phyloP scores from a whole-genome alignment of 106 monocot species.

The Hemerocallis citrina region DNA sequence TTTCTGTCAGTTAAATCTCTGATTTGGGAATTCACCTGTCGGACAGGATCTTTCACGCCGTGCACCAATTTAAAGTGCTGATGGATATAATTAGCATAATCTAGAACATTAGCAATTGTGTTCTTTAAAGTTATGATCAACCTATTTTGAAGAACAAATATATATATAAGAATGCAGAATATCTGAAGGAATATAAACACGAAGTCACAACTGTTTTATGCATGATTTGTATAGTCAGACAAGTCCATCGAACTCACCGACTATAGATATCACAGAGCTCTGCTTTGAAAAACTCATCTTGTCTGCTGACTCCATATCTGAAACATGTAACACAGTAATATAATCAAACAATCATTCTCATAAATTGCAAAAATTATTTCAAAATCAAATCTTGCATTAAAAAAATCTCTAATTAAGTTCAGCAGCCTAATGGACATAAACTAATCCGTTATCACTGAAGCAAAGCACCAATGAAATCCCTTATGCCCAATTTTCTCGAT shows the following conservation, averaged over 20 bases:
- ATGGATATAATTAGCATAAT: too few species aligned
- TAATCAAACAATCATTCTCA: background rate
- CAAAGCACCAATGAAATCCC: background rate
- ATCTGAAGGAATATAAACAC: background rate
- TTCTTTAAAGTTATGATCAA: too few species aligned
- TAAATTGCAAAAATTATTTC: background rate
- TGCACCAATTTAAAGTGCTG: too few species aligned
- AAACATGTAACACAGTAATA: slow-evolving; percentile 4
- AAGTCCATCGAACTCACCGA: slow-evolving; percentile 23
- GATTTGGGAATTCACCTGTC: too few species aligned
- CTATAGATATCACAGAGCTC: slow-evolving; percentile 60
- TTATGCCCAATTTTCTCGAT: background rate
- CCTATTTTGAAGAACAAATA: background rate
- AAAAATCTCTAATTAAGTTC: background rate
- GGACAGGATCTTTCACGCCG: too few species aligned
- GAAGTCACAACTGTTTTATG: background rate
- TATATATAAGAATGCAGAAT: too few species aligned
- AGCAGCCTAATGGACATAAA: background rate
- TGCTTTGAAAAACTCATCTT: slow-evolving; percentile 46
- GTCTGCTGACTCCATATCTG: slow-evolving; percentile 70
- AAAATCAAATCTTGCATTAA: background rate
- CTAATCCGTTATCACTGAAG: background rate
- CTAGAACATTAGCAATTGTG: too few species aligned
- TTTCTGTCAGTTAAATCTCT: too few species aligned
- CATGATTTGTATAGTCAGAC: background rate